Percentiles rank a stretch among this genome's conserved stretches.
Evolutionary conservation across 371 early-diverging fungal genomes (phyloP).

Genomic region (Batrachochytrium dendrobatidis): DNA sequence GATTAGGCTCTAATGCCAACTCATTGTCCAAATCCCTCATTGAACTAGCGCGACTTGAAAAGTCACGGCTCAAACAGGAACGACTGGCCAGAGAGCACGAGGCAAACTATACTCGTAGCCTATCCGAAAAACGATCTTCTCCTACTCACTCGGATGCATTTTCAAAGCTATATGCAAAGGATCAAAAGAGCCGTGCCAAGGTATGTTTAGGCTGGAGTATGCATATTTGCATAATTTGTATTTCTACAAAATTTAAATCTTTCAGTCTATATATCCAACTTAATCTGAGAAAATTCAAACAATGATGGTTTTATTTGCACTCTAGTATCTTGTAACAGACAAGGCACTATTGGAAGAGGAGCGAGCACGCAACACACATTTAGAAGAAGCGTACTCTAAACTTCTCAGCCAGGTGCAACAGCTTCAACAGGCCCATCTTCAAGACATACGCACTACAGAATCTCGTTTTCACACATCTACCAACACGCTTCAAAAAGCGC

Average conservation of each 20-base stretch:
- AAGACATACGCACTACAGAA: conserved; percentile 30
- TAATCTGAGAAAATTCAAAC: background rate
- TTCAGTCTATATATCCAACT: background rate
- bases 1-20: background rate
- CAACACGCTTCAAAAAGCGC: conserved; percentile 21
- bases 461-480: conserved; percentile 20
- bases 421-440: conserved; percentile 32
- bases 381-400: conserved; percentile 39
- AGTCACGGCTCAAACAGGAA: conserved; percentile 1
- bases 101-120: background rate
- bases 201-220: conserved; percentile 11
- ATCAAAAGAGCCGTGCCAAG: conserved; percentile 14
- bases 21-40: background rate
- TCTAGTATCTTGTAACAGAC: conserved; percentile 30
- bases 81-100: background rate
- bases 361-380: conserved; percentile 27
- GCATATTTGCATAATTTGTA: background rate
- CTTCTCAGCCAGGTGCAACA: conserved; percentile 37
- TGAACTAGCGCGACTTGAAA: conserved; percentile 1
- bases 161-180: conserved; percentile 14
- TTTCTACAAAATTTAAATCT: background rate
- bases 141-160: conserved; percentile 15
- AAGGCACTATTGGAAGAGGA: conserved; percentile 43
- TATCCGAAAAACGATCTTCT: background rate
- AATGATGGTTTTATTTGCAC: background rate